A percentile compares a stretch with the other conserved stretches of the same genome.
Conservation (phyloP, 176 grass and related monocot species). For the Triticum urartu region DNA sequence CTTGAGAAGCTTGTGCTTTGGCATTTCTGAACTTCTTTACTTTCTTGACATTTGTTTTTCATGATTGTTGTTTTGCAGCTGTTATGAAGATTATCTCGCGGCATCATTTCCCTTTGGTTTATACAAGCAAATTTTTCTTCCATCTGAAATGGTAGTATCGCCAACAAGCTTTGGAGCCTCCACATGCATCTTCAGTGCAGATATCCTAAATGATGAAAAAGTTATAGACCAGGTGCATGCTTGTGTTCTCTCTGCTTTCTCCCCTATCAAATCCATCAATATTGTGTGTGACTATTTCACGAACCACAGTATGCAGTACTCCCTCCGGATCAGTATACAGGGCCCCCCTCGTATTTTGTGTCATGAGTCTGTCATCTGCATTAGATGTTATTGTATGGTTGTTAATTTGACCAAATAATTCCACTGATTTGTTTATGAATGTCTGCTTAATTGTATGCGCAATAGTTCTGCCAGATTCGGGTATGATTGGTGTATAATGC, state of each 20-base stretch:
- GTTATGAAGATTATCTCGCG: conserved; percentile 93
- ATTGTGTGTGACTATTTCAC: neutral
- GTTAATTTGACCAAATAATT: conserved; percentile 17
- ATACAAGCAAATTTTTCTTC: conserved; percentile 93
- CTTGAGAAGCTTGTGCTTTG: conserved; percentile 19
- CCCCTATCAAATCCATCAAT: neutral
- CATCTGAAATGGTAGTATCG: conserved; percentile 67
- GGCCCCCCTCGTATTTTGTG: neutral
- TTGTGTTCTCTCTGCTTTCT: conserved; percentile 27
- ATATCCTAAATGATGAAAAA: conserved; percentile 84
- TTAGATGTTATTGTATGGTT: neutral
- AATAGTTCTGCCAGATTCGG: neutral
- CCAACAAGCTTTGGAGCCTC: conserved; percentile 80
- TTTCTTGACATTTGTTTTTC: conserved; percentile 26
- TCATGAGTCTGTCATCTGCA: neutral
- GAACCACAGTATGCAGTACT: neutral
- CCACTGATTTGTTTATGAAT: conserved; percentile 9
- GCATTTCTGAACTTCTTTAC: conserved; percentile 18
- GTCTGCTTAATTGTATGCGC: neutral
- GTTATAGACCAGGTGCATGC: conserved; percentile 83
- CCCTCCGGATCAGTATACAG: no score
- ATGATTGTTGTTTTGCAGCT: conserved; percentile 54
- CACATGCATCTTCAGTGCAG: conserved; percentile 80
- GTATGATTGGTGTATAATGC: neutral
- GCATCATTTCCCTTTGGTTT: conserved; percentile 81